phyloP scores from a whole-genome alignment of 352 stramenopile species.

The Phytopythium ostracodes region DNA sequence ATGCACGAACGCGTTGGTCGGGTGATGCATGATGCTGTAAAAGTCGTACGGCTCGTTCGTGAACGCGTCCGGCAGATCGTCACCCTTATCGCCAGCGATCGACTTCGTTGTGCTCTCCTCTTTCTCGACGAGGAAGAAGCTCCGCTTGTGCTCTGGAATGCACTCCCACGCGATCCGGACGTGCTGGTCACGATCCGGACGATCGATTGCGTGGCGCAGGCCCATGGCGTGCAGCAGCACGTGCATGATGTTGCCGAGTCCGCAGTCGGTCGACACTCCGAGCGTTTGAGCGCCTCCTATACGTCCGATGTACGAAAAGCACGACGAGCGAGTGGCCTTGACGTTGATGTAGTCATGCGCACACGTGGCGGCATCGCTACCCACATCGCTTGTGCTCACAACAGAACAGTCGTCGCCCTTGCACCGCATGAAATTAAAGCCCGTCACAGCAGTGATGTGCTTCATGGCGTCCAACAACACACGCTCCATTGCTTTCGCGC shows the following conservation, averaged over 20 bases:
- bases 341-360: slow-evolving; percentile 61
- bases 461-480: slow-evolving; percentile 51
- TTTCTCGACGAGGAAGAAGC: slow-evolving; percentile 66
- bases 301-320: slow-evolving; percentile 75
- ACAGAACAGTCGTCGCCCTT: slow-evolving; percentile 31
- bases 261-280: slow-evolving; percentile 65
- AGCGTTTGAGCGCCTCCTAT: slow-evolving; percentile 62
- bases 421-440: slow-evolving; percentile 63
- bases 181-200: slow-evolving; percentile 68
- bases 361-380: slow-evolving; percentile 31
- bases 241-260: slow-evolving; percentile 74
- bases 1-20: slow-evolving; percentile 63
- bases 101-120: slow-evolving; percentile 12
- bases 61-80: slow-evolving; percentile 1
- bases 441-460: slow-evolving; percentile 58
- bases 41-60: slow-evolving; percentile 65
- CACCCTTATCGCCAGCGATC: background rate
- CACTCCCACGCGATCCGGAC: slow-evolving; percentile 81
- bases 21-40: slow-evolving; percentile 85
- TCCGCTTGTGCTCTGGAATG: slow-evolving; percentile 54
- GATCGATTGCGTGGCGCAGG: slow-evolving; percentile 68
- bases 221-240: slow-evolving; percentile 72
- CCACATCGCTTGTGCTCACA: background rate
- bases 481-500: slow-evolving; percentile 29
- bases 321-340: slow-evolving; percentile 48